These are phyloP conservation scores for Cladosporium sp. DNA, from an alignment of 2,329 filamentous ascomycete species.

Conservation along the genomic window DNA sequence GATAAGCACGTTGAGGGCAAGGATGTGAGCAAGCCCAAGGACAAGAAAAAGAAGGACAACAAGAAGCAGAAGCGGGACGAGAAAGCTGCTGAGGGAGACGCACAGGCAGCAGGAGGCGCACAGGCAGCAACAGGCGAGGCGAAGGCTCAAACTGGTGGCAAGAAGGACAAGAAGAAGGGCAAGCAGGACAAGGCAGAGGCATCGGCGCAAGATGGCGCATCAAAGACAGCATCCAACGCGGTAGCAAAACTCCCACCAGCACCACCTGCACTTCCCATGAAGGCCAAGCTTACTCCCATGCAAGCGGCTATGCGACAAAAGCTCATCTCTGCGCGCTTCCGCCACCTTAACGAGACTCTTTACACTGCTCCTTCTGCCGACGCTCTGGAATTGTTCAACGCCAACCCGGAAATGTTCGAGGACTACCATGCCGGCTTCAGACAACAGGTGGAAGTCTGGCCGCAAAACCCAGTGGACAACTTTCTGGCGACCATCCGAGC, in stretches of 20 bases:
- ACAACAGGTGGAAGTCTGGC: slow-evolving; percentile 92
- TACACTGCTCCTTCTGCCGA: slow-evolving; percentile 86
- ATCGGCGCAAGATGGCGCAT: slow-evolving; percentile 1
- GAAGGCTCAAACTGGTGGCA: slow-evolving; percentile 4
- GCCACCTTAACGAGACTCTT: slow-evolving; percentile 92
- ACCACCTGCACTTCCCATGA: slow-evolving; percentile 29
- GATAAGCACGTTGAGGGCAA: slow-evolving; percentile 73
- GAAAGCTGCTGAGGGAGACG: slow-evolving; percentile 5
- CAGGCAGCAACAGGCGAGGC: slow-evolving; percentile 19
- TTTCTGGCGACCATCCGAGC: slow-evolving; percentile 70
- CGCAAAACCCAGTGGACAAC: slow-evolving; percentile 87
- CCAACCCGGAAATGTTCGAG: slow-evolving; percentile 86
- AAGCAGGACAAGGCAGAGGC: slow-evolving; percentile 13
- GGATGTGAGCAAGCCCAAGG: slow-evolving; percentile 32
- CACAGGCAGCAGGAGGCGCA: slow-evolving; percentile 14
- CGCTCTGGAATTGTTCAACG: slow-evolving; percentile 75
- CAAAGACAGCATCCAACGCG: background rate
- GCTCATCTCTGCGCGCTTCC: slow-evolving; percentile 90
- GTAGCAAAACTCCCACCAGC: slow-evolving; percentile 22
- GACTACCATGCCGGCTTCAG: slow-evolving; percentile 97
- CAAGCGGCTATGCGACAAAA: slow-evolving; percentile 94
- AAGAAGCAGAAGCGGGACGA: slow-evolving; percentile 25
- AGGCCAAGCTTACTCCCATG: slow-evolving; percentile 75
- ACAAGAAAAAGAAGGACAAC: slow-evolving; percentile 31
- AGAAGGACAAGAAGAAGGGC: slow-evolving; percentile 14